Conservation (phyloP, 371 early-diverging fungal species). For the Gilbertella persicaria region DNA sequence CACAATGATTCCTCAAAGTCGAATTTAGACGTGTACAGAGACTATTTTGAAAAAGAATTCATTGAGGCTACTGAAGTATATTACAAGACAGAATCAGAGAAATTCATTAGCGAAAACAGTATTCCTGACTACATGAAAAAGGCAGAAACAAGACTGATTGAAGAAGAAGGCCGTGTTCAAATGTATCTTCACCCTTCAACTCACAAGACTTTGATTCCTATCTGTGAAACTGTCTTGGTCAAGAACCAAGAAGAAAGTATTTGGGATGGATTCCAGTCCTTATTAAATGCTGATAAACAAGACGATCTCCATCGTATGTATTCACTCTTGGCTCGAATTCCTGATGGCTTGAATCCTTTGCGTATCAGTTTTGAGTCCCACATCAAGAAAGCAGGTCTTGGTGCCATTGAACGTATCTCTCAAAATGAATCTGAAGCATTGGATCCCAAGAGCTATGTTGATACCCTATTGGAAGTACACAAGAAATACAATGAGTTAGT, state of each 20-base stretch:
- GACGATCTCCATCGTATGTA: constrained; percentile 90
- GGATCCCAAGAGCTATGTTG: constrained; percentile 86
- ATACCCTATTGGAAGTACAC: constrained; percentile 79
- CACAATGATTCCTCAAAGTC: constrained; percentile 77
- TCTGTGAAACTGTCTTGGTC: constrained; percentile 85
- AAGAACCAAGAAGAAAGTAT: constrained; percentile 77
- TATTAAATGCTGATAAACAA: constrained; percentile 83
- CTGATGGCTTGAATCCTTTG: constrained; percentile 81
- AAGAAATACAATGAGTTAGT: constrained; percentile 79
- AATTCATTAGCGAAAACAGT: constrained; percentile 83
- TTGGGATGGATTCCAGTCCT: constrained; percentile 85
- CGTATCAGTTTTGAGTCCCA: constrained; percentile 79
- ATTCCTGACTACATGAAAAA: constrained; percentile 94
- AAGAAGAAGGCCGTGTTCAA: constrained; percentile 89
- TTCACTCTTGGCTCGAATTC: constrained; percentile 76
- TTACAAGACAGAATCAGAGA: constrained; percentile 85
- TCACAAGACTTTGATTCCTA: constrained; percentile 72
- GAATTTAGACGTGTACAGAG: constrained; percentile 84
- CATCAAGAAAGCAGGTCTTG: constrained; percentile 83
- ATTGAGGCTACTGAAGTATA: constrained; percentile 78
- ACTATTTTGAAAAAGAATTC: constrained; percentile 83
- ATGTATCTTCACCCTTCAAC: constrained; percentile 86
- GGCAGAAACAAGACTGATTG: constrained; percentile 81
- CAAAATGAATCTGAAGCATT: constrained; percentile 50
- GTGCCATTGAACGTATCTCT: constrained; percentile 81